Evolutionary conservation across 257 asterid species (phyloP).

Genomic region (Nicotiana paniculata): DNA sequence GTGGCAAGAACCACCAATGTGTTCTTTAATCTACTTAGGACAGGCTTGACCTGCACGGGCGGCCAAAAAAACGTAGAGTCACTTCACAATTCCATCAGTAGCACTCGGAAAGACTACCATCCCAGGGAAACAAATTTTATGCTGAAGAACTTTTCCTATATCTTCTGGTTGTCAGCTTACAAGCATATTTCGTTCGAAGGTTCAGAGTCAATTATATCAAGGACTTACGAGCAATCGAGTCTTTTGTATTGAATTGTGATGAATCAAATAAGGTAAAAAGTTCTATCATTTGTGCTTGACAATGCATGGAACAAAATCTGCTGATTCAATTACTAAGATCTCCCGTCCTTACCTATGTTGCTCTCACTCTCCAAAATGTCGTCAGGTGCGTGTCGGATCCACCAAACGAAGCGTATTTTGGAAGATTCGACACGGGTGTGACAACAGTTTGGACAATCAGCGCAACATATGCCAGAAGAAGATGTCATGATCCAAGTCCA

Average conservation of each 20-base stretch:
- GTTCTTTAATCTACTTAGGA: slow-evolving; percentile 64
- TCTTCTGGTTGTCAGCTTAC: neutral
- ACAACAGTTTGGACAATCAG: too few relatives aligned
- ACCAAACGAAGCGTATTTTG: too few relatives aligned
- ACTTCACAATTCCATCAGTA: neutral
- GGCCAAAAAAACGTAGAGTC: neutral
- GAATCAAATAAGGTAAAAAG: neutral
- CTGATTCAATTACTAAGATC: slow-evolving; percentile 2
- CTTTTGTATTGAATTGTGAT: neutral
- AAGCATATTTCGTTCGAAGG: neutral
- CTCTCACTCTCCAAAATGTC: too few relatives aligned
- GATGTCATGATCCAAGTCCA: neutral
- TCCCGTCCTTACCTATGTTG: neutral
- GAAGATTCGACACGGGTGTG: too few relatives aligned
- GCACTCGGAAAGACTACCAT: neutral
- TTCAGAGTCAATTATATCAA: neutral
- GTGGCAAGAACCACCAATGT: slow-evolving; percentile 69
- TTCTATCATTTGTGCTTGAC: neutral
- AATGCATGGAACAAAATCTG: neutral
- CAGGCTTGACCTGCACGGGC: slow-evolving; percentile 71
- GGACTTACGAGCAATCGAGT: neutral
- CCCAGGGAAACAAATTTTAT: neutral
- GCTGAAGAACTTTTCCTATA: neutral
- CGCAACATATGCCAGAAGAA: neutral
- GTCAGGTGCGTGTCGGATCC: too few relatives aligned